These are phyloP conservation scores for Pythium myriotylum DNA, from an alignment of 352 stramenopile species.

Conservation along the genomic window DNA sequence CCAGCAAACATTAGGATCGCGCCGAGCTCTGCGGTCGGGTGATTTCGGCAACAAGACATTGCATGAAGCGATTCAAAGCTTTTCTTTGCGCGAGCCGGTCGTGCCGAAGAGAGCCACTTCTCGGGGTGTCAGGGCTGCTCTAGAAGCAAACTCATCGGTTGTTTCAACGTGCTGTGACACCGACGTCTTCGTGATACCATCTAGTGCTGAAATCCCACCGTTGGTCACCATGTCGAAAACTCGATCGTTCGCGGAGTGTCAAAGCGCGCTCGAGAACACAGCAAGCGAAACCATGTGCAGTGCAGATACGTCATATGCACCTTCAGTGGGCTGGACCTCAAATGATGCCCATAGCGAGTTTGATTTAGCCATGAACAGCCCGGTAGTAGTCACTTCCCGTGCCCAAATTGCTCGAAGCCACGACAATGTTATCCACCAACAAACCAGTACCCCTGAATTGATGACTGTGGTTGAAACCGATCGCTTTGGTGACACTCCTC, in stretches of 20 bases:
- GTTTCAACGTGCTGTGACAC: too few relatives aligned
- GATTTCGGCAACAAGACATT: constrained; percentile 75
- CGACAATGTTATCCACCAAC: constrained; percentile 3
- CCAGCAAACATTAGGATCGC: not conserved
- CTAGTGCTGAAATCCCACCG: too few relatives aligned
- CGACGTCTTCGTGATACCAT: too few relatives aligned
- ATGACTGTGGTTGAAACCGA: constrained; percentile 7
- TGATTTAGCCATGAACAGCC: not conserved
- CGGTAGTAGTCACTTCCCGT: constrained; percentile 5
- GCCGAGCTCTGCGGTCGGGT: constrained; percentile 36
- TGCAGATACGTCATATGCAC: constrained; percentile 2
- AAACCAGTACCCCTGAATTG: not conserved
- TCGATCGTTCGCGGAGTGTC: not conserved
- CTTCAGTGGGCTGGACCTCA: constrained; percentile 6
- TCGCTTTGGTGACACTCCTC: too few relatives aligned
- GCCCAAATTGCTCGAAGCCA: not conserved
- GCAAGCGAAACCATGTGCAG: not conserved
- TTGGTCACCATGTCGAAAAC: too few relatives aligned
- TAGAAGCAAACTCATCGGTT: constrained; percentile 5
- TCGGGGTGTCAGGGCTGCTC: not conserved
- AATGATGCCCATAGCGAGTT: not conserved
- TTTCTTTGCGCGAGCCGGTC: constrained; percentile 43
- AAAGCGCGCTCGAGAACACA: not conserved
- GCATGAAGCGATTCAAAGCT: constrained; percentile 55
- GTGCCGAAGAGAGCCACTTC: not conserved